phyloP scores from a whole-genome alignment of 352 stramenopile species.

The Pythium biforme region DNA sequence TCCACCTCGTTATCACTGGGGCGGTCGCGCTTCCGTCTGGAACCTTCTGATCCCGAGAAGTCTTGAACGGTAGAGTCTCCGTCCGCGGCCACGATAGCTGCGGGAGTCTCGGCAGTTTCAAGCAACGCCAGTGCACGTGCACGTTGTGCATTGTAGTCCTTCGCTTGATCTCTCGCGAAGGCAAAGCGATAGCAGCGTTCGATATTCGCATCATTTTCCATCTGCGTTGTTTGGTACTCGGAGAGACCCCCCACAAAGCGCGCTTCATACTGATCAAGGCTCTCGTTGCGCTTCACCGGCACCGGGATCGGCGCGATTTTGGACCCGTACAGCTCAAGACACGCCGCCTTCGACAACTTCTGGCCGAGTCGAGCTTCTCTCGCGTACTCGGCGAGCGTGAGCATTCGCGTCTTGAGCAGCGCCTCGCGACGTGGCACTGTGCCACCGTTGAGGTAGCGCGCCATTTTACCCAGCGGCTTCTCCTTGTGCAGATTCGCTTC shows the following conservation, averaged over 20 bases:
- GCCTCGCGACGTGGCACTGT: neutral
- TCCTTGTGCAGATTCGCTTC: neutral
- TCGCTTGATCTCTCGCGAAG: neutral
- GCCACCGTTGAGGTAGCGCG: no score
- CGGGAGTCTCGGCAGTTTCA: no score
- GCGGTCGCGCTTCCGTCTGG: no score
- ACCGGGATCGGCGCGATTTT: constrained; percentile 11
- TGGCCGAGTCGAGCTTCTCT: neutral
- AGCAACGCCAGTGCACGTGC: no score
- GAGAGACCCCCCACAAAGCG: constrained; percentile 1
- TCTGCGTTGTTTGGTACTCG: no score
- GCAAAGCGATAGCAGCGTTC: neutral
- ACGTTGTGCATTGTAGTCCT: neutral
- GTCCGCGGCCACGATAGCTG: no score
- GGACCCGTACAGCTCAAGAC: constrained; percentile 5
- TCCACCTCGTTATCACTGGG: no score
- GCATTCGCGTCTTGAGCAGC: constrained; percentile 7
- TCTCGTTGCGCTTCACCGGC: constrained; percentile 10
- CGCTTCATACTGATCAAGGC: neutral
- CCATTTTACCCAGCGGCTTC: no score
- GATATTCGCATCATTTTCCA: neutral
- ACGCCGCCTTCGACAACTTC: neutral
- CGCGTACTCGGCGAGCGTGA: constrained; percentile 5
- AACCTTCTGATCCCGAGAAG: no score
- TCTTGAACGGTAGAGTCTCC: no score